Evolutionary conservation across 148 eudicot genomes (phyloP).

Genomic region (Polygonum aviculare): DNA sequence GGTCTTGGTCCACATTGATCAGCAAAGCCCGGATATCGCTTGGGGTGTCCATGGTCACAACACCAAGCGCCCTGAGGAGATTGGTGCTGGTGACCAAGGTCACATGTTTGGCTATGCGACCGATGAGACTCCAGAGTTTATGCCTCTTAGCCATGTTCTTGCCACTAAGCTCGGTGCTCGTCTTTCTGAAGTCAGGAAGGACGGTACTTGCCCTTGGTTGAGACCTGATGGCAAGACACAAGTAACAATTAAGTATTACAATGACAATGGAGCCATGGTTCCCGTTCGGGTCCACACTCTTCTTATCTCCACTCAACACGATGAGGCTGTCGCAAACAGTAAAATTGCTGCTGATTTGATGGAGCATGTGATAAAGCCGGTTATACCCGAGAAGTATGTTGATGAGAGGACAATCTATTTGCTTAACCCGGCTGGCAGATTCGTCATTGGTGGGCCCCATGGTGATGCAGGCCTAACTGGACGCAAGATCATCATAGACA

Average conservation of each 20-base stretch:
- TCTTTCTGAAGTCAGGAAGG: slow-evolving; percentile 33
- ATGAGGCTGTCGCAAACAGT: slow-evolving; percentile 33
- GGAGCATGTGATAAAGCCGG: slow-evolving; percentile 41
- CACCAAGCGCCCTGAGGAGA: slow-evolving; percentile 32
- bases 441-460: slow-evolving; percentile 46
- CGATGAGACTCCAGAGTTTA: slow-evolving; percentile 45
- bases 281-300: slow-evolving; percentile 37
- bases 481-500: slow-evolving; percentile 49
- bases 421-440: slow-evolving; percentile 46
- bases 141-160: slow-evolving; percentile 43
- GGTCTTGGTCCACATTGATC: slow-evolving; percentile 36
- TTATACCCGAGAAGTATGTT: slow-evolving; percentile 39
- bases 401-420: slow-evolving; percentile 51
- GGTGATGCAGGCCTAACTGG: slow-evolving; percentile 48
- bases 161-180: slow-evolving; percentile 33
- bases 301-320: slow-evolving; percentile 38
- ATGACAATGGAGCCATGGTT: slow-evolving; percentile 35
- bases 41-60: slow-evolving; percentile 37
- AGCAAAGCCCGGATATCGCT: slow-evolving; percentile 48
- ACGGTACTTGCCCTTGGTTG: slow-evolving; percentile 37
- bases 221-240: slow-evolving; percentile 43
- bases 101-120: slow-evolving; percentile 51
- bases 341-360: slow-evolving; percentile 29
- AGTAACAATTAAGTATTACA: slow-evolving; percentile 32
- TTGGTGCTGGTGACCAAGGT: slow-evolving; percentile 40